phyloP scores from a whole-genome alignment of 495 filamentous ascomycete genomes.

The Aspergillus bertholletiae region DNA sequence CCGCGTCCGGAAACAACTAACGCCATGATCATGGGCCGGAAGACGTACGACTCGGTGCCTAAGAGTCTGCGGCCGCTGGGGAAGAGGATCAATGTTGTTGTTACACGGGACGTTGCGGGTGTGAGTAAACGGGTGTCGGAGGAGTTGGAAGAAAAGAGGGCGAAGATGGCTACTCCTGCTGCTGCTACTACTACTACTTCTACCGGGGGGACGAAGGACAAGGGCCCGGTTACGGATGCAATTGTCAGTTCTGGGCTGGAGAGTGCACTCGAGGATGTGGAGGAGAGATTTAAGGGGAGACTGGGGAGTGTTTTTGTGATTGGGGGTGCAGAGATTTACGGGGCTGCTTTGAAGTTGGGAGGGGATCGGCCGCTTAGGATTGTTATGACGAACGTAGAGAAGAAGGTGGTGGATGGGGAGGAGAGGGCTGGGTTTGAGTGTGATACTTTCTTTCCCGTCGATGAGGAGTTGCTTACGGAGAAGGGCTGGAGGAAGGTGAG shows the following conservation, averaged over 20 bases:
- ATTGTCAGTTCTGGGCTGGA: conserved; percentile 48
- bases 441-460: conserved; percentile 80
- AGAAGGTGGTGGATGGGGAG: conserved; percentile 31
- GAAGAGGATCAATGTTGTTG: conserved; percentile 72
- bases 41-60: conserved; percentile 90
- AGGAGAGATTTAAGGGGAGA: conserved; percentile 19
- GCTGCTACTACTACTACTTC: conserved; percentile 4
- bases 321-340: conserved; percentile 85
- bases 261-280: conserved; percentile 48
- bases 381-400: conserved; percentile 45
- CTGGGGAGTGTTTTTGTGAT: conserved; percentile 72
- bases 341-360: conserved; percentile 50
- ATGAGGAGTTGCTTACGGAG: conserved; percentile 24
- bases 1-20: conserved; percentile 47
- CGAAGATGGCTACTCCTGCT: conserved; percentile 6
- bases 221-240: conserved; percentile 28
- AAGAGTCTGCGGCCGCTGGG: conserved; percentile 70
- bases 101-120: conserved; percentile 51
- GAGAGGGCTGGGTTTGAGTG: conserved; percentile 67
- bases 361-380: conserved; percentile 28
- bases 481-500: conserved; percentile 38
- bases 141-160: conserved; percentile 18
- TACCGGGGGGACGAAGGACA: conserved; percentile 4
- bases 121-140: conserved; percentile 23
- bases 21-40: conserved; percentile 93